These are phyloP conservation scores for Lolium perenne DNA, from an alignment of 176 grass and related monocot species.

Conservation along the genomic window DNA sequence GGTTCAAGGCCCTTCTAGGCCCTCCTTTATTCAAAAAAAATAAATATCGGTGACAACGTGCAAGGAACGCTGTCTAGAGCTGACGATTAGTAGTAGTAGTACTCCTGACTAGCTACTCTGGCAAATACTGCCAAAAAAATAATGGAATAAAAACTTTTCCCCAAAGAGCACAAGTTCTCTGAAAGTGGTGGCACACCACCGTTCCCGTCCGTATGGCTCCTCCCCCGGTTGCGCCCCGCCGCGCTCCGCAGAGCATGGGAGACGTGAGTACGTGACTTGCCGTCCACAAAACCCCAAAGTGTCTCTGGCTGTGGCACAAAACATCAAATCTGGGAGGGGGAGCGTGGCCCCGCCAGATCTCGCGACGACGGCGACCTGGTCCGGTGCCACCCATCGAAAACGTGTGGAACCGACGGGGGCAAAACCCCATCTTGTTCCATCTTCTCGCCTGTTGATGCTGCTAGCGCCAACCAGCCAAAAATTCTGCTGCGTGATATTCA, in stretches of 20 bases:
- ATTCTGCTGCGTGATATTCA: background rate
- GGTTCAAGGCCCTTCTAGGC: no score
- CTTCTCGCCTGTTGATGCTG: no score
- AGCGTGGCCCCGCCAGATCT: background rate
- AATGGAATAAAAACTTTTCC: background rate
- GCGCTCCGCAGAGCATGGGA: background rate
- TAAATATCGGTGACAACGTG: background rate
- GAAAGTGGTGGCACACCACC: background rate
- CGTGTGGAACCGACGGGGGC: background rate
- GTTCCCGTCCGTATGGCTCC: background rate
- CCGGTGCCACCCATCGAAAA: background rate
- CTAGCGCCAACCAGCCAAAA: background rate
- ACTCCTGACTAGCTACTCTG: background rate
- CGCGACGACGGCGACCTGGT: background rate
- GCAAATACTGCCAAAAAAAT: background rate
- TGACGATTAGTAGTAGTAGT: background rate
- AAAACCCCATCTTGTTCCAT: no score
- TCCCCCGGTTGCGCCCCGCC: background rate
- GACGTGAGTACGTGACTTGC: constrained; percentile 6
- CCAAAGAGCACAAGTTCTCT: background rate
- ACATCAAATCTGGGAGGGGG: background rate
- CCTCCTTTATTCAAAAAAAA: no score
- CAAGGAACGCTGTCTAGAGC: background rate
- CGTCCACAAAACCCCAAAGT: background rate
- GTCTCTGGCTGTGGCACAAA: background rate